Base-by-base conservation (phyloP, 108 stramenopile genomes). In the Cyclotella choctawhatcheeana region DNA sequence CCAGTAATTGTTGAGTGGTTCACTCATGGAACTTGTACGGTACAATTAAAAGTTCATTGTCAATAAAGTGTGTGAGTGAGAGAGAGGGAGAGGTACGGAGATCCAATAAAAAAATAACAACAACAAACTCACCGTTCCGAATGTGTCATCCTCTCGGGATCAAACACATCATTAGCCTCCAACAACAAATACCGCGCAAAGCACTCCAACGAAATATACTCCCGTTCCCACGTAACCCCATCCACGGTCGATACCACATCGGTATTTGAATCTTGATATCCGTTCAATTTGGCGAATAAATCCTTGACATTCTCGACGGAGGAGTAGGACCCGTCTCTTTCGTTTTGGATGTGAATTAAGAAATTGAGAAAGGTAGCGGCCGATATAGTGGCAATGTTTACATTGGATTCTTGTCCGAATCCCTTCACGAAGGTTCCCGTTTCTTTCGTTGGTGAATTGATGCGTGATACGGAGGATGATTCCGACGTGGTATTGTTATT, bases 11-110 rank as follows among this genome's bases (percentile, higher is more conserved):
- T 65, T 80, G 43, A 99, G 82, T 16, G 97, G 97, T 40, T 89
- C 90, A 20, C 61, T 84, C 96, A 98, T 97, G 74, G 96, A 93
- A 43, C 89, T 80, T n/a, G n/a, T n/a, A n/a, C n/a, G n/a, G n/a
- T n/a, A n/a, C n/a, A n/a, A n/a, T n/a, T n/a, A n/a, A n/a, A n/a
- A n/a, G n/a, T n/a, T n/a, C n/a, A n/a, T n/a, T n/a, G n/a, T n/a
- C n/a, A n/a, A n/a, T n/a, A n/a, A n/a, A n/a, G n/a, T n/a, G n/a
- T n/a, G n/a, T n/a, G n/a, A n/a, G n/a, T n/a, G n/a, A n/a, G n/a
- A n/a, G n/a, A n/a, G n/a, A n/a, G n/a, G n/a, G n/a, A n/a, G n/a
- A n/a, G n/a, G n/a, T n/a, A n/a, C n/a, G n/a, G n/a, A n/a, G n/a
- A n/a, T 22, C 2, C 20, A 22, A 18, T 2, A 22, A 22, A 52